phyloP scores from a whole-genome alignment of 1,139 yeast genomes.

The Geotrichum phurueaensis region DNA sequence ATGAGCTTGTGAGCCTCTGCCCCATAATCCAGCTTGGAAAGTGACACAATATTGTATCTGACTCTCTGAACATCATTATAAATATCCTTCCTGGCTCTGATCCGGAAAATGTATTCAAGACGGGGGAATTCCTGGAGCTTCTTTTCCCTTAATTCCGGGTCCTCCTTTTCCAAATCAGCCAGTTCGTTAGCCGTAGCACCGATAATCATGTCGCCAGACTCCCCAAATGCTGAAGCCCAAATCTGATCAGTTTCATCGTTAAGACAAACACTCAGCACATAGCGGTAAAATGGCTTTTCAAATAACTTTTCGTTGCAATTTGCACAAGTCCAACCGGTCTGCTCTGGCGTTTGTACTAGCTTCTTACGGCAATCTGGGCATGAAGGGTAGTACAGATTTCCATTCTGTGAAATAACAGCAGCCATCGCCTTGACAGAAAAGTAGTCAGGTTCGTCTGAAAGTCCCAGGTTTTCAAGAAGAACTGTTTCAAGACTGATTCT shows the following conservation, averaged over 20 bases:
- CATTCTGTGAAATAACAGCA: conserved; percentile 56
- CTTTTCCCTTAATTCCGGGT: conserved; percentile 45
- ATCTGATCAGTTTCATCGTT: conserved; percentile 77
- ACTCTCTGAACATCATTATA: conserved; percentile 75
- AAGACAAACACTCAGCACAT: conserved; percentile 63
- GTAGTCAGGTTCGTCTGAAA: conserved; percentile 63
- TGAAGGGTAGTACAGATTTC: conserved; percentile 85
- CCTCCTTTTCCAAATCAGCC: conserved; percentile 44
- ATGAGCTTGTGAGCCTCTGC: conserved; percentile 56
- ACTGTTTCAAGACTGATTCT: conserved; percentile 58
- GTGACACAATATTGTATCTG: conserved; percentile 59
- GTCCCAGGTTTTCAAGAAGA: conserved; percentile 64
- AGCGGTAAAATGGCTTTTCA: conserved; percentile 69
- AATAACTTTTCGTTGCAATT: conserved; percentile 69
- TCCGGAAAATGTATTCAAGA: conserved; percentile 65
- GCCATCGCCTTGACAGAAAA: conserved; percentile 71
- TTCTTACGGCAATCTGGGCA: conserved; percentile 84
- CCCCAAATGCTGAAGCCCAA: conserved; percentile 86
- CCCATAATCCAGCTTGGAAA: conserved; percentile 52
- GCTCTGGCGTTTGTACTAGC: conserved; percentile 61
- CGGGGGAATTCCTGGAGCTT: conserved; percentile 52
- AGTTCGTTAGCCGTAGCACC: conserved; percentile 69
- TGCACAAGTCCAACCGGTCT: conserved; percentile 85
- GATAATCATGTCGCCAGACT: conserved; percentile 63
- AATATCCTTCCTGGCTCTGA: conserved; percentile 77